Conservation (phyloP, 2,329 filamentous ascomycete genomes). For the Alternaria burnsii region DNA sequence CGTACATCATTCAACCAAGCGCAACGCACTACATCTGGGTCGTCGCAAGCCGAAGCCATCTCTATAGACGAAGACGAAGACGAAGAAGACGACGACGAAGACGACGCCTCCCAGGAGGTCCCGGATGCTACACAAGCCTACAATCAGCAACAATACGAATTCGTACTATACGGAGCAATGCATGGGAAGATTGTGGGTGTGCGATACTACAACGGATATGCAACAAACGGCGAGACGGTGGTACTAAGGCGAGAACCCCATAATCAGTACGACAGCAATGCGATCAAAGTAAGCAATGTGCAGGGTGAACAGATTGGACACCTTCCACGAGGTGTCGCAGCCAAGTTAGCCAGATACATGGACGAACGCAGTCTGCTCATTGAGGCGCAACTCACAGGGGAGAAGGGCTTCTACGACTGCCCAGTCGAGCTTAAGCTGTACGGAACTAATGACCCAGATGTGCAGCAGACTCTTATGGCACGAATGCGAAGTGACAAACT, state of each 20-base stretch:
- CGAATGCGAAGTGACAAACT: slow-evolving; percentile 72
- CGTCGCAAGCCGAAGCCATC: slow-evolving; percentile 38
- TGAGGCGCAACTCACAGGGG: slow-evolving; percentile 74
- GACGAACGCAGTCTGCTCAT: slow-evolving; percentile 63
- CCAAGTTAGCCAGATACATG: slow-evolving; percentile 78
- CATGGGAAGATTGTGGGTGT: slow-evolving; percentile 67
- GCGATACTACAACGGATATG: slow-evolving; percentile 50
- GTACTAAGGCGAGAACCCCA: slow-evolving; percentile 66
- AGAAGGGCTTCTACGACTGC: slow-evolving; percentile 74
- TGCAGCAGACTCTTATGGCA: slow-evolving; percentile 64
- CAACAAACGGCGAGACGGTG: slow-evolving; percentile 48
- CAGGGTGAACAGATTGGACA: slow-evolving; percentile 80
- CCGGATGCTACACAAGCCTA: slow-evolving; percentile 37
- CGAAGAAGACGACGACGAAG: slow-evolving; percentile 40
- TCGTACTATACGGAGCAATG: slow-evolving; percentile 48
- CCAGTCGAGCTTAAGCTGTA: slow-evolving; percentile 75
- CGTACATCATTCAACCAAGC: slow-evolving; percentile 27
- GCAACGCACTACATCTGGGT: slow-evolving; percentile 24
- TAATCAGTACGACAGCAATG: slow-evolving; percentile 69
- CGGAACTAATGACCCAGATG: slow-evolving; percentile 67
- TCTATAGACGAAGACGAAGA: slow-evolving; percentile 37
- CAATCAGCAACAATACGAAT: slow-evolving; percentile 35
- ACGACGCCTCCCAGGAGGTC: slow-evolving; percentile 42
- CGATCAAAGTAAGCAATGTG: slow-evolving; percentile 81
- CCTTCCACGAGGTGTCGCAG: slow-evolving; percentile 70